A percentile compares a stretch with the other conserved stretches of the same genome.
These are phyloP conservation scores for Cicer judaicum DNA, from an alignment of 306 rosid genomes.

Conservation along the genomic window DNA sequence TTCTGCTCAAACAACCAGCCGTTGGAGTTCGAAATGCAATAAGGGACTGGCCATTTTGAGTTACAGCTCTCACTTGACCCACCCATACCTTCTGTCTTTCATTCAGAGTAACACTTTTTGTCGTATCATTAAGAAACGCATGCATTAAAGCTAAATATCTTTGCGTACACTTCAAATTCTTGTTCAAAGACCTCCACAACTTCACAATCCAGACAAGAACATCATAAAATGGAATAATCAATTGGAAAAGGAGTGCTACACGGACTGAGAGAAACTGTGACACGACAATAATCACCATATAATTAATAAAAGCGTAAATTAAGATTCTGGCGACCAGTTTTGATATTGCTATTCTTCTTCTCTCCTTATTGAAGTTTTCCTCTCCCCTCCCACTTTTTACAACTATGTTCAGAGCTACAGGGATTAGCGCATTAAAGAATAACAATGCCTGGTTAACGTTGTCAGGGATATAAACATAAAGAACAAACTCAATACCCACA, in stretches of 20 bases:
- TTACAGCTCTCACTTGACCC: slow-evolving; percentile 5
- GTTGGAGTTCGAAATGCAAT: background rate
- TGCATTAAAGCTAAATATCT: slow-evolving; percentile 2
- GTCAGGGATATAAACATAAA: no score
- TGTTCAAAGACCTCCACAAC: background rate
- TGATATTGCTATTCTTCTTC: background rate
- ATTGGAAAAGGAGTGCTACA: background rate
- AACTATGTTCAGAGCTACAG: background rate
- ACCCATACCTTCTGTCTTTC: slow-evolving; percentile 37
- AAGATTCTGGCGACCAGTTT: background rate
- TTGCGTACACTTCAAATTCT: background rate
- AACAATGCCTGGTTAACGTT: no score
- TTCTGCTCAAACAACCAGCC: background rate
- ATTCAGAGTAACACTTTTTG: background rate
- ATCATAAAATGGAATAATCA: background rate
- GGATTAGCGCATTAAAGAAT: background rate
- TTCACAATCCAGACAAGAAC: background rate
- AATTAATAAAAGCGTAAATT: background rate
- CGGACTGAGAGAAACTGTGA: rapidly evolving
- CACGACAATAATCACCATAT: background rate
- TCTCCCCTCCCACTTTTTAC: background rate
- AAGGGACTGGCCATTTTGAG: background rate
- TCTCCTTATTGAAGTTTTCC: background rate
- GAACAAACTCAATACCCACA: background rate
- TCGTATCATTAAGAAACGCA: background rate